Conservation (phyloP, 768 basidiomycete genomes). For the Lactarius evosmus region DNA sequence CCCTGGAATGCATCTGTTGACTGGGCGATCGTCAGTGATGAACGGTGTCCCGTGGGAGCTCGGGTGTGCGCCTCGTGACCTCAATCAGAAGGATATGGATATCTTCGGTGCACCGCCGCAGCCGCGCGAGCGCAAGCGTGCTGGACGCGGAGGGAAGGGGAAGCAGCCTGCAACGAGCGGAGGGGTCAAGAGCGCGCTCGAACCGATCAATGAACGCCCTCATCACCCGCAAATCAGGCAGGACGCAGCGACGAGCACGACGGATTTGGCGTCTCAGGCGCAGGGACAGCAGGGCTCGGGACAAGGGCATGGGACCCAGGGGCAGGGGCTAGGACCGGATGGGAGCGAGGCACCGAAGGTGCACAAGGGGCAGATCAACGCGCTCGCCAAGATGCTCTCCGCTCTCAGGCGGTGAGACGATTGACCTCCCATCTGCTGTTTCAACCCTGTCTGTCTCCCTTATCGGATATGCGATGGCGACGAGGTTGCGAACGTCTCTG, state of each 20-base stretch:
- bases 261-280: conserved; percentile 47
- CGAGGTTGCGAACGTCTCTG: not conserved
- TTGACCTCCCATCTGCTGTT: not conserved
- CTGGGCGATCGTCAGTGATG: conserved; percentile 49
- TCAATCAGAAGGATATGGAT: conserved; percentile 57
- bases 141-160: conserved; percentile 23
- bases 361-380: conserved; percentile 86
- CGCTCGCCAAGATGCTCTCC: conserved; percentile 89
- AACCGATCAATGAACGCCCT: conserved; percentile 74
- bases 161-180: conserved; percentile 13
- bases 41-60: conserved; percentile 76
- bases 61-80: conserved; percentile 62
- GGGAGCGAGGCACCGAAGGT: conserved; percentile 66
- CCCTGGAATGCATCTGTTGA: conserved; percentile 14
- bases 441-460: not conserved
- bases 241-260: conserved; percentile 74
- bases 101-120: conserved; percentile 56
- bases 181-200: conserved; percentile 66
- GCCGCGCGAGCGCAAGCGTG: conserved; percentile 55
- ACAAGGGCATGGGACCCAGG: conserved; percentile 9
- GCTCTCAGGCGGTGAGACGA: conserved; percentile 57
- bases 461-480: not conserved
- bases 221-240: conserved; percentile 45
- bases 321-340: conserved; percentile 30
- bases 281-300: conserved; percentile 8